Evolutionary conservation across 208 protist genomes (phyloP).

Genomic region (Acanthamoeba castellanii): DNA sequence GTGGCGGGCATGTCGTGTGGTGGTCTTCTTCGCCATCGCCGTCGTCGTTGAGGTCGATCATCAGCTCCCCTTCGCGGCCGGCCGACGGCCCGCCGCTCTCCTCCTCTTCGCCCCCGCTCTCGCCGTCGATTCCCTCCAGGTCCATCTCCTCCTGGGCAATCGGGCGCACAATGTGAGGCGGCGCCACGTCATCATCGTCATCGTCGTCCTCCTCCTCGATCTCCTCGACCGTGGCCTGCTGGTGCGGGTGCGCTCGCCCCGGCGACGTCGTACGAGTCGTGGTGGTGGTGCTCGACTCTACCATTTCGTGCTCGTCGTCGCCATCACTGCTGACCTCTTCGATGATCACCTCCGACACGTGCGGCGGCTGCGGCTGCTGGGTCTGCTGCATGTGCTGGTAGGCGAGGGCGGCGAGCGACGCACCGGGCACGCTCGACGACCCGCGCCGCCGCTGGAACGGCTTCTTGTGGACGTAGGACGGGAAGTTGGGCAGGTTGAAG

Average conservation of each 20-base stretch:
- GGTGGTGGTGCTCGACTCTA: neutral
- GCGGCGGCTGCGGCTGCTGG: neutral
- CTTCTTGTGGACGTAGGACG: conserved; percentile 52
- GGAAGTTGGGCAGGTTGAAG: conserved; percentile 54
- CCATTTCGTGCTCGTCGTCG: neutral
- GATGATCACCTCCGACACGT: conserved; percentile 6
- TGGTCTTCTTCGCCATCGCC: neutral
- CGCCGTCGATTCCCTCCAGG: no score
- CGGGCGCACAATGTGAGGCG: no score
- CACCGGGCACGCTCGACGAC: neutral
- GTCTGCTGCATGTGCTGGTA: conserved; percentile 32
- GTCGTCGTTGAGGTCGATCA: neutral
- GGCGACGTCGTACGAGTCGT: neutral
- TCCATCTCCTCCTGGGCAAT: no score
- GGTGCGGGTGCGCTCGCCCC: neutral
- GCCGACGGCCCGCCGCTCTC: no score
- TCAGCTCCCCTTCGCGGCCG: neutral
- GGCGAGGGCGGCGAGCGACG: neutral
- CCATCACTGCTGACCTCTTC: conserved; percentile 1
- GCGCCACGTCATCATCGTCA: neutral
- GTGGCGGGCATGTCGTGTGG: no score
- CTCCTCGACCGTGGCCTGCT: conserved; percentile 3
- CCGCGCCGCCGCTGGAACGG: conserved; percentile 40
- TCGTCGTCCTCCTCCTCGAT: neutral
- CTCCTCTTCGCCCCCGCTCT: no score